These are phyloP conservation scores for Herpetomonas muscarum DNA, from an alignment of 208 protist species.

Conservation along the genomic window DNA sequence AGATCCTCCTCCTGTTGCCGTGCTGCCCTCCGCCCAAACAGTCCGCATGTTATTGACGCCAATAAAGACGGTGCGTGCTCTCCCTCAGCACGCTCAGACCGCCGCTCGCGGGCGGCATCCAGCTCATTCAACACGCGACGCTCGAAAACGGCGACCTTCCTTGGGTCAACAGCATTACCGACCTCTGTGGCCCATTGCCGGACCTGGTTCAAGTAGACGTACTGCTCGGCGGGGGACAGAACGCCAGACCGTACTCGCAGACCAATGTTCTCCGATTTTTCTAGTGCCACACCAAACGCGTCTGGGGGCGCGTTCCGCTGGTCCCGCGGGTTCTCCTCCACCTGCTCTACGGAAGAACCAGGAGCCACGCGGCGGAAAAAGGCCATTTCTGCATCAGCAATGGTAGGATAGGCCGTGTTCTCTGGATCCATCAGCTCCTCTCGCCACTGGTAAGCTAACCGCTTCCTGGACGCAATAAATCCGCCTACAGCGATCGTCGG, in stretches of 20 bases:
- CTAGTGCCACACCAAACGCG: slow-evolving; percentile 21
- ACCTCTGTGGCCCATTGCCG: slow-evolving; percentile 36
- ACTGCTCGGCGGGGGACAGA: slow-evolving; percentile 28
- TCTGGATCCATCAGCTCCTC: slow-evolving; percentile 83
- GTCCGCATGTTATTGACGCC: background rate
- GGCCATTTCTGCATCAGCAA: slow-evolving; percentile 67
- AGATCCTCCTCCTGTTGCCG: background rate
- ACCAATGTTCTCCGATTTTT: slow-evolving; percentile 59
- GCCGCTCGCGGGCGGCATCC: background rate
- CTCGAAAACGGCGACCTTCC: slow-evolving; percentile 37
- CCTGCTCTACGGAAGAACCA: slow-evolving; percentile 9
- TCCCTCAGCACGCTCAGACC: background rate
- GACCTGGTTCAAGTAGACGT: slow-evolving; percentile 66
- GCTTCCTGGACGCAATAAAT: slow-evolving; percentile 79
- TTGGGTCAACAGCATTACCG: slow-evolving; percentile 51
- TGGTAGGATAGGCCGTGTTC: slow-evolving; percentile 37
- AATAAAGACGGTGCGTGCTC: background rate
- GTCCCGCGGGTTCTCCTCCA: background rate
- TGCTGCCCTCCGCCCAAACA: background rate
- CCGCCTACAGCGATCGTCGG: slow-evolving; percentile 48
- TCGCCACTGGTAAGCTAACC: slow-evolving; percentile 77
- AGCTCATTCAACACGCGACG: slow-evolving; percentile 4
- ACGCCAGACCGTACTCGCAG: slow-evolving; percentile 29
- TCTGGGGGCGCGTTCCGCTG: background rate
- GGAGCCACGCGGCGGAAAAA: slow-evolving; percentile 53